phyloP scores from a whole-genome alignment of 2,329 filamentous ascomycete species.

The Aspergillus pseudoglaucus region DNA sequence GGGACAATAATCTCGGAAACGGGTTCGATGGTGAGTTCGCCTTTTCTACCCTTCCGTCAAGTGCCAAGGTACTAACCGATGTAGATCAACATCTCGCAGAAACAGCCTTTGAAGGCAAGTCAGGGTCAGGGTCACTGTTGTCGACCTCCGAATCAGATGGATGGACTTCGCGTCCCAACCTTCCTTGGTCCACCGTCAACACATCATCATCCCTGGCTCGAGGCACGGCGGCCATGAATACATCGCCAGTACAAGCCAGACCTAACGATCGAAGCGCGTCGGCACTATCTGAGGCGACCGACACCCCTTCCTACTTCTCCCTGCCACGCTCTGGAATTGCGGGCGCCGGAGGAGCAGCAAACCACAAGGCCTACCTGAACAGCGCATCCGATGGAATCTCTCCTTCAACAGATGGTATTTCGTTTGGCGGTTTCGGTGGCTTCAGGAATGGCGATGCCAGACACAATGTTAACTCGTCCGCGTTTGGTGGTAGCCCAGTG shows the following conservation, averaged over 20 bases:
- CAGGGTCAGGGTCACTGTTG: slow-evolving; percentile 63
- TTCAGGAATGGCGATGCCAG: slow-evolving; percentile 30
- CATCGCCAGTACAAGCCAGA: slow-evolving; percentile 54
- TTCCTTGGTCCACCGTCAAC: slow-evolving; percentile 55
- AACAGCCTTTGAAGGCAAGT: slow-evolving; percentile 47
- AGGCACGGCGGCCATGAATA: slow-evolving; percentile 44
- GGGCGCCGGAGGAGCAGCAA: slow-evolving; percentile 12
- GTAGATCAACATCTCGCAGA: slow-evolving; percentile 24
- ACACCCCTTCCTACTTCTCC: slow-evolving; percentile 42
- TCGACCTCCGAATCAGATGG: slow-evolving; percentile 62
- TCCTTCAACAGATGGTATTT: slow-evolving; percentile 27
- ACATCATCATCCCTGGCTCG: slow-evolving; percentile 39
- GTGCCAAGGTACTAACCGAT: neutral
- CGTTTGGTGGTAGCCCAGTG: slow-evolving; percentile 26
- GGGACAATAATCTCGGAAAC: slow-evolving; percentile 39
- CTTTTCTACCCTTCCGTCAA: neutral
- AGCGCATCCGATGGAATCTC: slow-evolving; percentile 27
- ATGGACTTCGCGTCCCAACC: slow-evolving; percentile 48
- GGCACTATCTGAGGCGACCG: slow-evolving; percentile 39
- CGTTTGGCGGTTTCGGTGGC: slow-evolving; percentile 23
- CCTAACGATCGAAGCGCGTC: slow-evolving; percentile 39
- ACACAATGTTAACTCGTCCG: slow-evolving; percentile 24
- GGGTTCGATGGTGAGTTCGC: slow-evolving; percentile 36
- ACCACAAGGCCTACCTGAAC: slow-evolving; percentile 29
- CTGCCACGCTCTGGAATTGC: slow-evolving; percentile 43